Evolutionary conservation across 768 basidiomycete genomes (phyloP), one percentile per base, ranked within the genome.

Genomic region (Amylocystis lapponica): DNA sequence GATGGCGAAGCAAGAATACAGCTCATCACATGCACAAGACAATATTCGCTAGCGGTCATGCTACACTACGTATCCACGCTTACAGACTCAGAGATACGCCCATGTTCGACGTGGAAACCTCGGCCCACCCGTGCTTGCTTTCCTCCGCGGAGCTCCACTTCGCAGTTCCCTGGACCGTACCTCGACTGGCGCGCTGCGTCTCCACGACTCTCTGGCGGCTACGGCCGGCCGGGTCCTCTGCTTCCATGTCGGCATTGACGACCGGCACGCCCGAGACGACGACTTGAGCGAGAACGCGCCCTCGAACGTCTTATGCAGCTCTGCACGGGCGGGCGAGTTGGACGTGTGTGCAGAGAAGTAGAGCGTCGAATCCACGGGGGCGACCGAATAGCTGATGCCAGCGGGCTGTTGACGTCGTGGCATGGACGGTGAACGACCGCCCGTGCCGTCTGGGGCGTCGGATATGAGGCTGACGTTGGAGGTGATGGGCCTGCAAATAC

Each of bases 251-350:
- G 7, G 21, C 19, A 14, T 52, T 34, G 21, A 47, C 20, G 26
- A 34, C 23, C 17, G 43, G 41, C 26, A 26, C 19, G 40, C 38
- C 36, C 13, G 19, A 39, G 22, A 27, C 26, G 48, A 55, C 17
- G 62, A 56, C 2, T 39, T 41, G 19, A 65, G 31, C 7, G 45
- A 34, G 42, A 73, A 70, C n/a, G 34, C 44, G 31, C 72, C 74
- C 43, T 74, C 66, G 44, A 54, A 74, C 4, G 68, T 57, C 9
- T 56, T 43, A 41, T 67, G 60, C 6, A 72, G 46, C 5, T 16
- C 16, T 29, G 69, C 62, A 7, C 43, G 43, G 8, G 64, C 64
- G 4, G 59, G 63, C 5, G 58, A 46, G 49, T 75, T 73, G 16
- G 58, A 44, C 19, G 69, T 68, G 19, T 33, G 45, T 0, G 57